Evolutionary conservation across 345 rosid genomes (phyloP), one percentile per base, ranked within the genome.

Genomic region (Noccaea caerulescens): DNA sequence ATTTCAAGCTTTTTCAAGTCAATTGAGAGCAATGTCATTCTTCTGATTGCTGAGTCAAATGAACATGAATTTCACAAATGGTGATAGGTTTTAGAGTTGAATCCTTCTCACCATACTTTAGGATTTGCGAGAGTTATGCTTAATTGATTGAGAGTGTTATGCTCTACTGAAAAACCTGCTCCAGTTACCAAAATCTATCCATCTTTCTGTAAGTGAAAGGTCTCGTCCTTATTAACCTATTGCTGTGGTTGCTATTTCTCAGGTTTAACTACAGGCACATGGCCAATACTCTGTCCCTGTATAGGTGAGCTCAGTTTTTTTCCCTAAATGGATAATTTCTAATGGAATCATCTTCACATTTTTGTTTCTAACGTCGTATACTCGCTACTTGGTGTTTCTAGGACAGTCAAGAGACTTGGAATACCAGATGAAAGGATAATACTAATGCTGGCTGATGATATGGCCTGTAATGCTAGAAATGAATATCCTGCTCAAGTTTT

Each of bases 261-360:
- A 91, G 99, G 99, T 94, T 94, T 80, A 94, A 91, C 79, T 94
- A 94, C 71, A 79, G 99, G 4, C 98, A 91, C 71, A 94, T 94
- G 98, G 99, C 99, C 10, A 91, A 94, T 63, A 94, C 98, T 30
- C 78, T 94, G 45, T 94, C 99, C 14, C 85, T 94, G 61, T 94
- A 94, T 71, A 84, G 99, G 99, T 91, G 71, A 76, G 23, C 67
- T 70, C 64, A 10, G 25, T 45, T 13, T 11, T 53, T 36, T 46
- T 47, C 23, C 23, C 13, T 39, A 36, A 34, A 37, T n/a, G 11
- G 8, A 38, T 16, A 33, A 10, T 50, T 8, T 58, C n/a, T n/a
- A n/a, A 7, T 45, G 23, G 3, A 52, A 10, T 34, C 16, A 32
- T 50, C 58, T 58, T 32, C 34, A 18, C 37, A 47, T 37, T 25